Percentiles rank a stretch among this genome's conserved stretches.
phyloP scores from a whole-genome alignment of 441 rosid genomes.

The Gossypium aridum region DNA sequence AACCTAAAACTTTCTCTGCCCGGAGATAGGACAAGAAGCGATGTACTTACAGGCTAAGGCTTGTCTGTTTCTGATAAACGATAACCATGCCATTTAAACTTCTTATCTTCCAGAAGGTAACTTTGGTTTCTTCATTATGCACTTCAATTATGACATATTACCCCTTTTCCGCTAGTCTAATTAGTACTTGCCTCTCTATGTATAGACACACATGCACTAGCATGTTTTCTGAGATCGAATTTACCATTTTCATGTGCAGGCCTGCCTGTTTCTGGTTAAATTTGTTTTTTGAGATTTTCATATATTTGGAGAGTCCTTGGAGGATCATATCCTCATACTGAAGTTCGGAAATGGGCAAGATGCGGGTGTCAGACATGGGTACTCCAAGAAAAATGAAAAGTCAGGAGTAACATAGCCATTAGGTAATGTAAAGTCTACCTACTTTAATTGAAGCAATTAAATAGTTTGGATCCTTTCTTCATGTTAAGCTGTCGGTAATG shows the following conservation, averaged over 20 bases:
- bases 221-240: neutral
- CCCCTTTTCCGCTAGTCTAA: neutral
- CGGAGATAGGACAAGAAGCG: neutral
- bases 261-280: neutral
- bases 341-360: neutral
- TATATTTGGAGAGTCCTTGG: neutral
- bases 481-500: neutral
- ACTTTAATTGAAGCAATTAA: neutral
- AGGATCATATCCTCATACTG: neutral
- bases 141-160: neutral
- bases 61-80: neutral
- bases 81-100: neutral
- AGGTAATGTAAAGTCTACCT: neutral
- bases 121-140: slow-evolving; percentile 1
- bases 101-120: slow-evolving; percentile 10
- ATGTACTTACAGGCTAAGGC: neutral
- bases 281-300: neutral
- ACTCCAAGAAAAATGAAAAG: neutral
- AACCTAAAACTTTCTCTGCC: neutral
- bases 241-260: neutral
- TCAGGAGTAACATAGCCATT: neutral
- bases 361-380: neutral
- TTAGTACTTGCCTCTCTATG: neutral
- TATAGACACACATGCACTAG: neutral
- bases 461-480: neutral